Base-by-base conservation (phyloP, 2,329 filamentous ascomycete genomes). In the Ophiostoma himal-ulmi region DNA sequence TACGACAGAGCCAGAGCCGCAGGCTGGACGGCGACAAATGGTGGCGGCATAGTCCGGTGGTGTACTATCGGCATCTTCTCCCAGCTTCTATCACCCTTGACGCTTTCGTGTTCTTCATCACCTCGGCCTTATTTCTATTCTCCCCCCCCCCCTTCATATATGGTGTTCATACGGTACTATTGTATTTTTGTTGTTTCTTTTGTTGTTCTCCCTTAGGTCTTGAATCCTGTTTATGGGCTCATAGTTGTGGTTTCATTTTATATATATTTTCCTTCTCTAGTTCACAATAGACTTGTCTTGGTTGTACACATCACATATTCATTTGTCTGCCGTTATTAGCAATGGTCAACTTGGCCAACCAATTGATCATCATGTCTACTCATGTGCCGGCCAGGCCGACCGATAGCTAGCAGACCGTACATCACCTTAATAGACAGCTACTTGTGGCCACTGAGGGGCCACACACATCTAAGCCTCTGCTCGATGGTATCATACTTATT, bases 21-120 rank as follows among this genome's bases (percentile, higher is more conserved):
- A 70, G 48, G 57, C 70, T 1, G 69, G 71, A 48, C 69, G 67
- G 34, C 72, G 71, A 54, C 73, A 72, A 39, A 3, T 74, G 64
- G 66, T 74, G 60, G 71, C 74, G 3, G 74, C 73, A 13, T 74
- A 39, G 70, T 68, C 13, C 10, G 1, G 2, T 11, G 14, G 37
- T n/a, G 14, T 44, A 30, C 34, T 68, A 20, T 22, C 17, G 20
- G 13, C 13, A 44, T n/a, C 20, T 10, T 22, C 17, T 54, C 48
- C n/a, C 20, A 8, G 17, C 8, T 54, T n/a, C 48, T 20, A 10
- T 26, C 52, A 22, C 6, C 22, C 39, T 10, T 30, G 1, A 30
- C 30, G 30, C 5, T 17, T n/a, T 48, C 17, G 20, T 17, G 30
- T 30, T 30, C 30, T 30, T 30, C 30, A 30, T 3, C 30, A 30